Evolutionary conservation across 2,329 filamentous ascomycete species (phyloP), one percentile per base, ranked within the genome.

Genomic region (Pyricularia sp.): DNA sequence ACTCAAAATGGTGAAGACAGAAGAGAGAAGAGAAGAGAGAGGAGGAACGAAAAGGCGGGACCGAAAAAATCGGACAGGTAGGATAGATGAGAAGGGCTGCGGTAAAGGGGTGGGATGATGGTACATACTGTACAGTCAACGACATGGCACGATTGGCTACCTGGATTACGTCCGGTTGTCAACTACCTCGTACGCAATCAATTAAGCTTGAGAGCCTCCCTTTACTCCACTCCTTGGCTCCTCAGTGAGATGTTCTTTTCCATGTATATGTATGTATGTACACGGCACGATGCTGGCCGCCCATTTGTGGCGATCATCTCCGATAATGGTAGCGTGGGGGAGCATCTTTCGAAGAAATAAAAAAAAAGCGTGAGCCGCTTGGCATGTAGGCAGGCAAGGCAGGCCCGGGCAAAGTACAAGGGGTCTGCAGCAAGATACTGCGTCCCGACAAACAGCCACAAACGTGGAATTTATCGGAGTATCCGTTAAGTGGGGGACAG

Each of bases 31-130:
- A 36, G 33, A 14, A 36, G 33, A 14, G 33, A 36, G 12, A 36
- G 5, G 33, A 14, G 64, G 66, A 69, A 65, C 65, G 50, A 71
- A 69, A 70, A 63, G 70, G 69, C 70, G 70, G 68, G 71, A 70
- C 69, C 14, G 64, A n/a, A 65, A 23, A 50, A 20, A 17, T 50
- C 20, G 42, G 42, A 11, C 42, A 50, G 42, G 14, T 50, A 50
- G 42, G 42, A 50, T 36, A 36, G 33, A 50, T 50, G 42, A n/a
- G 7, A n/a, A 20, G 42, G 20, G 42, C 42, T 50, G 20, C 10
- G 42, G 42, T 50, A 50, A 17, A 50, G 17, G 42, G 42, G 42
- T 50, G 42, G 42, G 42, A 50, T 50, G 42, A 50, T 50, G 42
- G 42, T 50, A 50, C 42, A 50, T n/a, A n/a, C 42, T 11, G 12